Evolutionary conservation across 331 rosid species (phyloP).

Genomic region (Erythrophleum ivorense): DNA sequence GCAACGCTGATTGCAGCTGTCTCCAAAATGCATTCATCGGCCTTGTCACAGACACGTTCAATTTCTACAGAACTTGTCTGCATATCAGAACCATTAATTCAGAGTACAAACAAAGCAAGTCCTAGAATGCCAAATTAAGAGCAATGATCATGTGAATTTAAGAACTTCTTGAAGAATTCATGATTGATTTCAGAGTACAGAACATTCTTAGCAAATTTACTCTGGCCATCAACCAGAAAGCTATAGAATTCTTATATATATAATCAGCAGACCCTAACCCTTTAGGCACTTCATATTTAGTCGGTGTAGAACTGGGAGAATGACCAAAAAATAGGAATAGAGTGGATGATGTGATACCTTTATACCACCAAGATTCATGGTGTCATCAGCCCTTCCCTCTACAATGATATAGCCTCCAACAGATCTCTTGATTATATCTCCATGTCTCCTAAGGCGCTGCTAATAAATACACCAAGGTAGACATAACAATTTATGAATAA

Average conservation of each 20-base stretch:
- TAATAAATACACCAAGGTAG: constrained; percentile 30
- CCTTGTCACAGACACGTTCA: constrained; percentile 74
- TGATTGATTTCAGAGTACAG: background rate
- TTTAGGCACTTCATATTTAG: background rate
- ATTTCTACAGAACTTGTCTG: constrained; percentile 91
- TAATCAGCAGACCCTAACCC: background rate
- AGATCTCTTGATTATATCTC: constrained; percentile 78
- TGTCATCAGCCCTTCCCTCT: constrained; percentile 95
- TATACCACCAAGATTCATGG: constrained; percentile 98
- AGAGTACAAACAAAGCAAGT: background rate
- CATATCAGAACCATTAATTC: constrained; percentile 35
- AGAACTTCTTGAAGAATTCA: background rate
- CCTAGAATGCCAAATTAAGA: constrained; percentile 25
- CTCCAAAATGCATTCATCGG: constrained; percentile 72
- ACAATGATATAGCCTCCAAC: constrained; percentile 73
- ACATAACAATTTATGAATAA: constrained; percentile 12
- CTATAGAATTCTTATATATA: background rate
- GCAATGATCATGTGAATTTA: background rate
- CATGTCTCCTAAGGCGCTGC: constrained; percentile 87
- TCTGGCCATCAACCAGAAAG: constrained; percentile 10
- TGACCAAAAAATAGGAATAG: background rate
- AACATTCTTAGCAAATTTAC: background rate
- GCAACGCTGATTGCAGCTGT: constrained; percentile 73
- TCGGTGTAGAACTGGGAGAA: background rate
- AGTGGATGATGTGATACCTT: constrained; percentile 58